Conservation (phyloP, 306 rosid species). For the Cucurbita pepo region DNA sequence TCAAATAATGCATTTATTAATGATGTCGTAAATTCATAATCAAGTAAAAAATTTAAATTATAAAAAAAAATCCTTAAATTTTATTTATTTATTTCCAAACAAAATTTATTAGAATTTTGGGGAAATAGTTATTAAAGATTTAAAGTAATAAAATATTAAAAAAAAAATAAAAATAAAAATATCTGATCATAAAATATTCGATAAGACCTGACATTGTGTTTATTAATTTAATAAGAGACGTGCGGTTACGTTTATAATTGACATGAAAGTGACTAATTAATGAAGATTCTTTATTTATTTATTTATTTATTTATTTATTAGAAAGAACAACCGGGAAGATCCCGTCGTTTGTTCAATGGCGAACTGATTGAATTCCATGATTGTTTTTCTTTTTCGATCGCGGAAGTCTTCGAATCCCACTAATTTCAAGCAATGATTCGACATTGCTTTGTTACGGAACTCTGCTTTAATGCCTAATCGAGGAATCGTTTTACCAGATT, state of each 20-base stretch:
- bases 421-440: not conserved
- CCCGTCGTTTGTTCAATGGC: not conserved
- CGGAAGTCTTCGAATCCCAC: not conserved
- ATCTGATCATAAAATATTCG: not conserved
- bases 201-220: not conserved
- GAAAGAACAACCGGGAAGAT: not conserved
- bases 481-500: not conserved
- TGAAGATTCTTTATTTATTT: not conserved
- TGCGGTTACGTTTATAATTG: not conserved
- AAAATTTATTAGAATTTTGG: no score
- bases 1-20: no score
- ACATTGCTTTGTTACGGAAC: not conserved
- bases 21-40: no score
- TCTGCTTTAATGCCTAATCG: not conserved
- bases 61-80: no score
- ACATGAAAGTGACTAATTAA: not conserved
- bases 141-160: no score
- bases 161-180: no score
- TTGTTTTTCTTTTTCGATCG: not conserved
- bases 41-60: no score
- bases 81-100: no score
- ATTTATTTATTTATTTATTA: not conserved
- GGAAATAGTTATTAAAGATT: no score
- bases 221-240: not conserved
- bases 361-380: not conserved